Evolutionary conservation across 2,329 filamentous ascomycete genomes (phyloP), one percentile per base, ranked within the genome.

Genomic region (Trichocomaceae sp.): DNA sequence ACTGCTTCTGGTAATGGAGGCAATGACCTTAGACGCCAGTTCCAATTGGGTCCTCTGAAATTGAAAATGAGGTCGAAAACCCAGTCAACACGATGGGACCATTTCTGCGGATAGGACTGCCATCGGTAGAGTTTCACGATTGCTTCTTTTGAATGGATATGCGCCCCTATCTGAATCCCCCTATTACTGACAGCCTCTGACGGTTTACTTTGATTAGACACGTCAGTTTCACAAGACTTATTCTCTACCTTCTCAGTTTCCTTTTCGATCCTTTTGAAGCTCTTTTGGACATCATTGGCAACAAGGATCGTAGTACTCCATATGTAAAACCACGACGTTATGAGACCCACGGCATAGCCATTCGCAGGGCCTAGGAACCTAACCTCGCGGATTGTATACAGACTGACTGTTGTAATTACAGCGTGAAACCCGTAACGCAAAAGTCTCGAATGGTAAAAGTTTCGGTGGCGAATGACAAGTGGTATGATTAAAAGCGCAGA

Each of bases 41-140:
- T 81, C 82, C 82, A 85, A 58, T 80, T 79, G 33, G 79, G 74
- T 9, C 82, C 83, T 47, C 82, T 75, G 61, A 84, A 81, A 62
- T 77, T 82, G 63, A 74, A 76, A 57, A 82, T 75, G 37, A 83
- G 65, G 55, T 83, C 82, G 10, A 76, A 59, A 3, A 78, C 73
- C 82, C 82, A 85, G 55, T 83, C 77, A 17, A 84, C 60, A 15
- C 82, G 78, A 58, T 82, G 77, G 20, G 68, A 62, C 39, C 82
- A 74, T 2, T 74, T 66, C 3, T 60, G 57, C 61, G 81, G 79
- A 60, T 79, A 82, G 2, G 73, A 60, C 58, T 83, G 79, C 81
- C 81, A 84, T 58, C 69, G 67, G 29, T 79, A 75, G 29, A 58
- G 56, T 29, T 67, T 48, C n/a, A 22, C 35, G n/a, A 12, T 5